Evolutionary conservation across 2,329 filamentous ascomycete species (phyloP), one percentile per base, ranked within the genome.

Genomic region (Bimuria novae-zelandiae): DNA sequence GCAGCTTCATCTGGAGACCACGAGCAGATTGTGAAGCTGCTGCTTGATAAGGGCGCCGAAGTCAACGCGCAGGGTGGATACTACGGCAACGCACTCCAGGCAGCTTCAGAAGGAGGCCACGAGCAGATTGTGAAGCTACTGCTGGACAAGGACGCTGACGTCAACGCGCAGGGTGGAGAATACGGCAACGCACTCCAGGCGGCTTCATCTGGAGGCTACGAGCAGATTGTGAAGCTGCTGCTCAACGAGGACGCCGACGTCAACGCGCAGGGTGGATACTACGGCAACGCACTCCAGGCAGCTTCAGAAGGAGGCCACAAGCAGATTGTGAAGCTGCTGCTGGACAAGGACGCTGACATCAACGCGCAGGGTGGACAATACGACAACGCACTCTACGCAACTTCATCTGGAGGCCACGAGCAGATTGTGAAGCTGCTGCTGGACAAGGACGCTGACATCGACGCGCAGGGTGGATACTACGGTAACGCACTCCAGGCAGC

Each of bases 321-420:
- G n/a, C 12, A 36, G 4, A 22, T 50, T 3, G 39, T 54, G 14
- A 44, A 45, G 17, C 25, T 53, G 21, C 27, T 53, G 4, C 33
- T 53, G 4, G 35, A 43, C 2, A 33, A 49, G 12, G 36, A 16
- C 7, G 50, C 50, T 12, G 50, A 42, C 12, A 12, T 33, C 4
- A 37, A 37, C 16, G n/a, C 35, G 8, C 7, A 5, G 16, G n/a
- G 35, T 21, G 35, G n/a, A 21, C 8, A 19, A 1, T 37, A 19
- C 7, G 7, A 7, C 35, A 37, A 21, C 16, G 35, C 35, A 19
- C 16, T 37, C 16, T 17, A 37, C 8, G 7, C 7, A 19, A 17
- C 35, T 7, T 33, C 30, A 14, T 14, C n/a, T n/a, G 12, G 12
- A 14, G 30, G 30, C n/a, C 30, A 33, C n/a, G 12, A 33, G 30